phyloP scores from a whole-genome alignment of 169 alveolate species.

The Plasmodium coatneyi region DNA sequence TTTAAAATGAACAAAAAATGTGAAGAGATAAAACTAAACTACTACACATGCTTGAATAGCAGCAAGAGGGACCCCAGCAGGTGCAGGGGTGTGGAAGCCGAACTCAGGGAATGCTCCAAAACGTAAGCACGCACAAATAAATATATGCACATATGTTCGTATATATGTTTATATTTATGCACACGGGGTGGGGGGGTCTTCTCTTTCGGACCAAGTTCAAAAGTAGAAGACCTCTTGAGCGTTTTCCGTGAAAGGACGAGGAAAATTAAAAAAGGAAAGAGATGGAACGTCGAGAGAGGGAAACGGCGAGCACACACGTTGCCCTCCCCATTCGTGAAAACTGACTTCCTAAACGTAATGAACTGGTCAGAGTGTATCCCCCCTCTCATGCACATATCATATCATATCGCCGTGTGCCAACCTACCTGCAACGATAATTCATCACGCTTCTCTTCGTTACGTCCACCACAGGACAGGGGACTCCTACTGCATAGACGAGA shows the following conservation, averaged over 20 bases:
- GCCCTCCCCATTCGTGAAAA: background rate
- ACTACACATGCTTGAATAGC: constrained; percentile 67
- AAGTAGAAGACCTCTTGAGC: background rate
- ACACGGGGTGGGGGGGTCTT: background rate
- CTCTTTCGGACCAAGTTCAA: background rate
- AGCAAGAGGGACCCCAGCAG: constrained; percentile 60
- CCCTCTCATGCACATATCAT: background rate
- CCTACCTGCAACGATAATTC: background rate
- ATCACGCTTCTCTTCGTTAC: constrained; percentile 5
- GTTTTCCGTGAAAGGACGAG: background rate
- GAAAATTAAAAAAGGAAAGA: background rate
- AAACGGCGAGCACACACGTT: background rate
- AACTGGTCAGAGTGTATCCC: background rate
- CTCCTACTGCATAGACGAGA: constrained; percentile 82
- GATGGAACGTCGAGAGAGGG: background rate
- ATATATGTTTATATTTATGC: background rate
- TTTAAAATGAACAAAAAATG: constrained; percentile 71
- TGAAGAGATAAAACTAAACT: constrained; percentile 63
- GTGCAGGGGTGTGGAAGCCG: constrained; percentile 56
- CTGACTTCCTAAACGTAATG: background rate
- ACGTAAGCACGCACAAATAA: constrained; percentile 24
- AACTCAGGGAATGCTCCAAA: constrained; percentile 72
- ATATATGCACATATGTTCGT: background rate
- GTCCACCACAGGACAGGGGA: constrained; percentile 56
- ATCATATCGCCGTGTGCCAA: background rate